Base-by-base conservation (phyloP, 2,329 filamentous ascomycete genomes). In the Apiospora malaysiana region DNA sequence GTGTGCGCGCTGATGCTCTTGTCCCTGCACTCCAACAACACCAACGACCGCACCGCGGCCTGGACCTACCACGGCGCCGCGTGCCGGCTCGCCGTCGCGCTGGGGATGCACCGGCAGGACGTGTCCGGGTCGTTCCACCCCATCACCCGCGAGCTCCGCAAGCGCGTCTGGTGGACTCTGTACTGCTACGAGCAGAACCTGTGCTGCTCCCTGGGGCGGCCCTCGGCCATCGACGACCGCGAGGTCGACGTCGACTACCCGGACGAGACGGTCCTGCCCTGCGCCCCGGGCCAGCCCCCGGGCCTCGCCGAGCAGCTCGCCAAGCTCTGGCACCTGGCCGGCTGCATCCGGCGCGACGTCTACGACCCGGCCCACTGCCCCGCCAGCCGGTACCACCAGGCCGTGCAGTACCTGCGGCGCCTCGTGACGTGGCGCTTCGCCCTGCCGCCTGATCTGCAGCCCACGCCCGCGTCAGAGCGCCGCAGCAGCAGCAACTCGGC, bases 81-180 rank as follows among this genome's bases (percentile, higher is more conserved):
- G 10, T 82, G 81, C 16, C 79, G 82, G 18, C 81, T 84, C 78
- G 81, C 82, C 2, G 82, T 83, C 69, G 82, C 81, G 18, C 77
- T 84, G 69, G 83, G 83, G 4, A 82, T 85, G 81, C 83, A 85
- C 72, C 79, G 82, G 43, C 82, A 83, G 72, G 80, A 77, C 40
- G 77, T 80, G 0, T 81, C 80, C n/a, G 75, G 77, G 45, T 78
- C 81, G 1, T 82, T 83, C 69, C 78, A 82, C 12, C 70, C 73
- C 25, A 65, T 76, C 1, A 74, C 78, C 46, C 73, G 75, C n/a
- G 74, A 78, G 65, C 74, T 78, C 23, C 75, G 77, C 12, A 77
- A 78, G 45, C 73, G 77, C 25, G 73, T 79, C 23, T 80, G 78
- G 78, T 79, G 78, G 77, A 79, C 79, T 7, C 46, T 80, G 47